phyloP scores from a whole-genome alignment of 352 stramenopile species.

The Globisporangium spiculum region DNA sequence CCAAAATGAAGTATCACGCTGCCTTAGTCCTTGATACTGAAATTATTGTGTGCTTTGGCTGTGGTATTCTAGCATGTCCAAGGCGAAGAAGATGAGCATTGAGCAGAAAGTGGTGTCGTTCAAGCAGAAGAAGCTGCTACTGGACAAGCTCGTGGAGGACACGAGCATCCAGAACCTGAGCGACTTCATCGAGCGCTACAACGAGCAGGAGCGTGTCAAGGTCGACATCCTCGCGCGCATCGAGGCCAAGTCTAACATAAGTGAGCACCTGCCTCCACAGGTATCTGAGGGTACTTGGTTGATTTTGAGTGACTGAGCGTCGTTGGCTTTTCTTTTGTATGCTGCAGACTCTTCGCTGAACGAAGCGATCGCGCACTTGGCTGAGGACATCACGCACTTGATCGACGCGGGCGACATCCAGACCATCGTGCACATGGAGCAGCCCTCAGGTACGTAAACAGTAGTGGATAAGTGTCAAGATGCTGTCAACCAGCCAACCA shows the following conservation, averaged over 20 bases:
- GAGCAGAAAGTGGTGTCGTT: conserved; percentile 70
- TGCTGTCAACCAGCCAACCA: too few species aligned
- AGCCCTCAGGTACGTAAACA: conserved; percentile 34
- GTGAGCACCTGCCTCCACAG: conserved; percentile 19
- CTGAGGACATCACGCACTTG: conserved; percentile 51
- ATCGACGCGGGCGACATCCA: conserved; percentile 45
- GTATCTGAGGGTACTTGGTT: background rate
- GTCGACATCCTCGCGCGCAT: conserved; percentile 49
- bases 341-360: conserved; percentile 40
- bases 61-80: conserved; percentile 20
- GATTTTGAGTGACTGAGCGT: background rate
- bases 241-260: conserved; percentile 44
- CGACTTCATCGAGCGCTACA: conserved; percentile 66
- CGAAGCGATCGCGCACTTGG: conserved; percentile 44
- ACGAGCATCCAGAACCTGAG: conserved; percentile 48
- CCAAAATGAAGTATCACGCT: background rate
- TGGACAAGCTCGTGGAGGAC: conserved; percentile 57
- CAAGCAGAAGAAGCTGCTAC: conserved; percentile 62
- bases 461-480: background rate
- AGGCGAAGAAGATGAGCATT: conserved; percentile 47
- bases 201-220: conserved; percentile 53
- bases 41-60: conserved; percentile 2
- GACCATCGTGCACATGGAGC: conserved; percentile 32
- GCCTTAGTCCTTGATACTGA: background rate
- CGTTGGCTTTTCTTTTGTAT: background rate